A percentile compares a stretch with the other conserved stretches of the same genome.
Conservation (phyloP, 176 grass and related monocot species). For the Puccinellia tenuiflora region DNA sequence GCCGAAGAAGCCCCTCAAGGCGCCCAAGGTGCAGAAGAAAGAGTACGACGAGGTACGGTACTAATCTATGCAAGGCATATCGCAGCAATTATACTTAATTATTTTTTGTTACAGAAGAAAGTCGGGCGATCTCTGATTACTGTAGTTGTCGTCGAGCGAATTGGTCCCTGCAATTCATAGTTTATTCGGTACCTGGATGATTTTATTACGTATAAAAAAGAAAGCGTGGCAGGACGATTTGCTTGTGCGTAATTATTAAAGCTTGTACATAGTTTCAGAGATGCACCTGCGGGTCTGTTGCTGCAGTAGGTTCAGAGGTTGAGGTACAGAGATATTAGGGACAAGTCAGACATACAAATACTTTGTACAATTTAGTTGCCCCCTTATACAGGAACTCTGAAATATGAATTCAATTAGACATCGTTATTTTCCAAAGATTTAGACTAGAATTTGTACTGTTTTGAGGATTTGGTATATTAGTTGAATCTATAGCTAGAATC, state of each 20-base stretch:
- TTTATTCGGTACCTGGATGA: background rate
- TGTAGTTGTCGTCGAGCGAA: background rate
- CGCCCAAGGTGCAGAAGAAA: background rate
- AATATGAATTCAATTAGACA: background rate
- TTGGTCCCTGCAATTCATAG: background rate
- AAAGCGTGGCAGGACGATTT: background rate
- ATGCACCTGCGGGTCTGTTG: background rate
- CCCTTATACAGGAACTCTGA: background rate
- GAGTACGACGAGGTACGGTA: conserved; percentile 2
- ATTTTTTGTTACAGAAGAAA: background rate
- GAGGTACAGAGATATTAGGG: background rate
- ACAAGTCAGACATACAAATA: background rate
- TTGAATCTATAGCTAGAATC: background rate
- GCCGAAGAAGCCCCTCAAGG: conserved; percentile 6
- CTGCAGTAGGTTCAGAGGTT: background rate
- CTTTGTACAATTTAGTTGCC: background rate
- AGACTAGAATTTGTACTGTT: background rate
- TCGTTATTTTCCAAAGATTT: background rate
- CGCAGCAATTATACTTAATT: background rate
- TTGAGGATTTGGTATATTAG: background rate
- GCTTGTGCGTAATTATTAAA: background rate
- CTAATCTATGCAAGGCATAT: background rate
- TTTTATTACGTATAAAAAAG: background rate
- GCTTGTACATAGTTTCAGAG: background rate
- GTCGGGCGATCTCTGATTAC: background rate